phyloP scores from a whole-genome alignment of 78 protist genomes.

The Dictyostelium firmibasis region DNA sequence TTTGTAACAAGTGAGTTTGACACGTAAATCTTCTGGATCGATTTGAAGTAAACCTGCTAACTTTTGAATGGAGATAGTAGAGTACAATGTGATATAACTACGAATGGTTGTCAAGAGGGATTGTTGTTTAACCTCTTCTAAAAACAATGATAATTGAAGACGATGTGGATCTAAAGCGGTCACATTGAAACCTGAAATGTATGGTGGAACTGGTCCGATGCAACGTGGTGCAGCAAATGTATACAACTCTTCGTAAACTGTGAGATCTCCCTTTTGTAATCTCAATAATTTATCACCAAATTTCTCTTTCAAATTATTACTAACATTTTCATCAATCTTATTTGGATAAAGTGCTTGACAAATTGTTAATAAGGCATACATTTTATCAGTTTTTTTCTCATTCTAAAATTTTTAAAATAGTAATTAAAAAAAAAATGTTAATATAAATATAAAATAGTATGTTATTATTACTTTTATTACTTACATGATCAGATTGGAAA shows the following conservation, averaged over 20 bases:
- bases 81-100: conserved; percentile 90
- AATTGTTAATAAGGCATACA: conserved; percentile 90
- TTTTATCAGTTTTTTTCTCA: conserved; percentile 91
- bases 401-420: conserved; percentile 50
- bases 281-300: conserved; percentile 82
- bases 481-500: conserved; percentile 76
- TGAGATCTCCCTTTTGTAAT: conserved; percentile 80
- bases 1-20: conserved; percentile 85
- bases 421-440: not conserved
- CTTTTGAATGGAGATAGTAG: conserved; percentile 79
- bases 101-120: conserved; percentile 84
- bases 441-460: not conserved
- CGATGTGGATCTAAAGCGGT: conserved; percentile 58
- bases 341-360: conserved; percentile 88
- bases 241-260: conserved; percentile 86
- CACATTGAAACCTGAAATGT: conserved; percentile 56
- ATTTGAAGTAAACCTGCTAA: conserved; percentile 78
- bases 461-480: not conserved
- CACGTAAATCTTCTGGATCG: conserved; percentile 60
- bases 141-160: conserved; percentile 76
- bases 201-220: conserved; percentile 76
- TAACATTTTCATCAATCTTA: conserved; percentile 88
- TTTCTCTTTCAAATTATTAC: conserved; percentile 83
- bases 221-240: conserved; percentile 86
- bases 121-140: conserved; percentile 83